These are phyloP conservation scores for Zygotorulaspora mrakii DNA, from an alignment of 1,139 yeast genomes.

Conservation along the genomic window DNA sequence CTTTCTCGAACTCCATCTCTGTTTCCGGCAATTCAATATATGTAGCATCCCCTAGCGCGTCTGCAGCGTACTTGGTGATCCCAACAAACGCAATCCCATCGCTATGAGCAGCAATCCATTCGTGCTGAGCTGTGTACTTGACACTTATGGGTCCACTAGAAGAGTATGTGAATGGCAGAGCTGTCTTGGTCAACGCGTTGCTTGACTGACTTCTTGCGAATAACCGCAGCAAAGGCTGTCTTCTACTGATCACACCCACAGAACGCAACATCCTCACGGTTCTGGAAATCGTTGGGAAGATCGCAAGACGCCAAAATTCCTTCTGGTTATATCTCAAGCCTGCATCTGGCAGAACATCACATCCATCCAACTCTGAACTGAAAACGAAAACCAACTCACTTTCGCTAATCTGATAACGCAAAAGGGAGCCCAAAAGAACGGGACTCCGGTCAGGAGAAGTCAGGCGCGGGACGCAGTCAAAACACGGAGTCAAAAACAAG, in stretches of 20 bases:
- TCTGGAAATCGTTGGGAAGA: too few species aligned
- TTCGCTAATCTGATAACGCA: too few species aligned
- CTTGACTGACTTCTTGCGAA: slow-evolving; percentile 23
- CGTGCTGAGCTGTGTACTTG: slow-evolving; percentile 86
- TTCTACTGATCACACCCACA: slow-evolving; percentile 1
- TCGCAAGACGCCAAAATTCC: too few species aligned
- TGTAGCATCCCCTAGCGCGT: slow-evolving; percentile 97
- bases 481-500: too few species aligned
- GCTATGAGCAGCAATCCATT: slow-evolving; percentile 84
- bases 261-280: slow-evolving; percentile 12
- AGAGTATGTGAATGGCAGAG: slow-evolving; percentile 34
- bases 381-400: too few species aligned
- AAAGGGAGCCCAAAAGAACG: too few species aligned
- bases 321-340: too few species aligned
- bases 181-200: slow-evolving; percentile 32
- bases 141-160: slow-evolving; percentile 39
- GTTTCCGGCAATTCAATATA: slow-evolving; percentile 85
- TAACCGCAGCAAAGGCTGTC: slow-evolving; percentile 14
- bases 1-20: slow-evolving; percentile 60
- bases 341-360: too few species aligned
- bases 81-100: slow-evolving; percentile 87
- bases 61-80: slow-evolving; percentile 91
- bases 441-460: too few species aligned
- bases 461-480: too few species aligned
- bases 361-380: too few species aligned